Base-by-base conservation (phyloP, 306 rosid species). In the Chamaecrista fasciculata region DNA sequence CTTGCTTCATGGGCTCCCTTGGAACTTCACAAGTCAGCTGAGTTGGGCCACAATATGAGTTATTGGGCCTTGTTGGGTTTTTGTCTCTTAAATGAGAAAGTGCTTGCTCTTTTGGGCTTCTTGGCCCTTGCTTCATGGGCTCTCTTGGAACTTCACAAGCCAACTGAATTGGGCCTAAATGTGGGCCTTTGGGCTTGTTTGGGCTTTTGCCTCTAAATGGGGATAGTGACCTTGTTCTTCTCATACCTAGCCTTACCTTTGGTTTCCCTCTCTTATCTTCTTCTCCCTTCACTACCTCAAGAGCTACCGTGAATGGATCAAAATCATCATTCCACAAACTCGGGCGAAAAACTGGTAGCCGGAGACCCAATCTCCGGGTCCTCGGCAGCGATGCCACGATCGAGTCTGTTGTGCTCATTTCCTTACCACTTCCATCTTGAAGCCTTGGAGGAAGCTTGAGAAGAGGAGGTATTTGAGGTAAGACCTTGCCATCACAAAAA, bases 381-480 rank as follows among this genome's bases (percentile, higher is more conserved):
- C 84, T 72, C 1, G 87, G 82, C 5, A 85, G 82, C 4, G 82
- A 37, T 2, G 74, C 28, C 1, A 8, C 36, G 1, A 61, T 15
- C 2, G 83, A 56, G 70, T 79, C 80, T 24, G 26, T 65, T 8
- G 71, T 49, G 55, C 79, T 53, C 8, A 1, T 12, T 2, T 46
- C 55, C 40, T 57, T 63, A 20, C 51, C 73, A 42, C 60, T 53
- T 58, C 72, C 72, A 46, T 48, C 23, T 18, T 69, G 78, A 79
- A 83, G 75, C 75, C 91, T 76, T n/a, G 97, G 97, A 36, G 98
- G 98, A 81, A 85, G 95, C 69, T 87, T 90, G 55, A 90, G 96
- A 42, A 90, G 96, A 42, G 91, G 82, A 42, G 84, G 84, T 25
- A 62, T 2, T 40, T 86, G 65, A 1, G 97, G 90, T 67, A 88